Percentiles rank a stretch among this genome's conserved stretches.
Conservation (phyloP, 2,329 filamentous ascomycete species). For the Penicillium corylophilum region DNA sequence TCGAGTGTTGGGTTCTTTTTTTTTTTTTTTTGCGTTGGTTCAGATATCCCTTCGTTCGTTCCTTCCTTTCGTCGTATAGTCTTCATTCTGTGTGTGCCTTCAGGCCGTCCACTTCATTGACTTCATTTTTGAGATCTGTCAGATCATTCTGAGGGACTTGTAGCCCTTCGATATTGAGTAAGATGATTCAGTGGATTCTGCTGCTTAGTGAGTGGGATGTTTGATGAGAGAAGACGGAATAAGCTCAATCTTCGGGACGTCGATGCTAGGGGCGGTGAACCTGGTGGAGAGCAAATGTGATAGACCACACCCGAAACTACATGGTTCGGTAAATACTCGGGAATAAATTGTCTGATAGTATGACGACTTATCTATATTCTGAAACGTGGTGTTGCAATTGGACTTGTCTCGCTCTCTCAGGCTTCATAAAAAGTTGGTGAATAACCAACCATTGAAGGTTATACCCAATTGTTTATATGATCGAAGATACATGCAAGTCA, state of each 20-base stretch:
- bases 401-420: neutral
- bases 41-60: slow-evolving; percentile 17
- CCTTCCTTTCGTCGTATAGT: slow-evolving; percentile 3
- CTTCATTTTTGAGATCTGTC: neutral
- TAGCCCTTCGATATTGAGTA: neutral
- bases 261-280: neutral
- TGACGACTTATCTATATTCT: neutral
- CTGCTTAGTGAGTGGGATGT: neutral
- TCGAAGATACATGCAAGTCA: no score
- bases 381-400: neutral
- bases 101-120: neutral
- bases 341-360: neutral
- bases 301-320: neutral
- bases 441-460: no score
- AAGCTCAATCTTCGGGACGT: neutral
- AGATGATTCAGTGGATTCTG: neutral
- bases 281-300: neutral
- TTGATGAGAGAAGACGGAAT: neutral
- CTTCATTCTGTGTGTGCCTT: slow-evolving; percentile 1
- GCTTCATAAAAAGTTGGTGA: neutral
- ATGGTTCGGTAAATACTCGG: neutral
- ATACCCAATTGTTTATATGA: no score
- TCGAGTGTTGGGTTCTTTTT: neutral
- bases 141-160: neutral
- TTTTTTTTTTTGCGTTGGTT: slow-evolving; percentile 6